These are phyloP conservation scores for Penicillium fimorum DNA, from an alignment of 495 filamentous ascomycete species.

Conservation along the genomic window DNA sequence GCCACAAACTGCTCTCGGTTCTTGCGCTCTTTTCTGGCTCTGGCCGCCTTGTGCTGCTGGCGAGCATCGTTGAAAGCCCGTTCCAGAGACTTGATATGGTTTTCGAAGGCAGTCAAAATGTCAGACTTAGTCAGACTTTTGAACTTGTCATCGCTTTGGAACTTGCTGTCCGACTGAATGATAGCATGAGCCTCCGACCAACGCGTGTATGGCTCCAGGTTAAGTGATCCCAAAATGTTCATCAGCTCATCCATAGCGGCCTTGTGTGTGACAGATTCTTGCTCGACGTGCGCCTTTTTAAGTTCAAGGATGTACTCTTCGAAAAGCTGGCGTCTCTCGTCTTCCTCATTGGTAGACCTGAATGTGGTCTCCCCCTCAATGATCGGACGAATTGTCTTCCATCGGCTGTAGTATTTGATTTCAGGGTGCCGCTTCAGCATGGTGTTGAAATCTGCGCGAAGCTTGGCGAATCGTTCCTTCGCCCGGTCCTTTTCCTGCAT, in stretches of 20 bases:
- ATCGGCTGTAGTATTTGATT: slow-evolving; percentile 96
- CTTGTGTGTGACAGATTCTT: slow-evolving; percentile 68
- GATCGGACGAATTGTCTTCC: slow-evolving; percentile 93
- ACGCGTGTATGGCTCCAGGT: slow-evolving; percentile 89
- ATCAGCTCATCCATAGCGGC: slow-evolving; percentile 84
- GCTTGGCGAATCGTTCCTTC: slow-evolving; percentile 90
- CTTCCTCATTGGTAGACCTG: slow-evolving; percentile 82
- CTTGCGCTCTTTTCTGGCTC: slow-evolving; percentile 77
- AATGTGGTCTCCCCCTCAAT: slow-evolving; percentile 96
- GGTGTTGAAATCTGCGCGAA: slow-evolving; percentile 88
- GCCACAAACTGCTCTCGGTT: slow-evolving; percentile 75
- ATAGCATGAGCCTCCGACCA: slow-evolving; percentile 88
- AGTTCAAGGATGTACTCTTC: slow-evolving; percentile 89
- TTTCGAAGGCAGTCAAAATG: slow-evolving; percentile 89
- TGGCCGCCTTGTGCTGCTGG: slow-evolving; percentile 80
- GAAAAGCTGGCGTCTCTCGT: slow-evolving; percentile 87
- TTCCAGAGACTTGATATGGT: slow-evolving; percentile 89
- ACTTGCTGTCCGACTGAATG: slow-evolving; percentile 74
- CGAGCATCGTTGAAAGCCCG: slow-evolving; percentile 83
- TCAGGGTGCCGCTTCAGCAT: slow-evolving; percentile 97
- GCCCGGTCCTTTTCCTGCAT: slow-evolving; percentile 92
- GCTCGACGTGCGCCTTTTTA: slow-evolving; percentile 71
- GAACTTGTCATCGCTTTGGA: slow-evolving; percentile 86
- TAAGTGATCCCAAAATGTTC: slow-evolving; percentile 74
- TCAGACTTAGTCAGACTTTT: slow-evolving; percentile 82